Base-by-base conservation (phyloP, 768 basidiomycete species). In the Exsudoporus frostii region DNA sequence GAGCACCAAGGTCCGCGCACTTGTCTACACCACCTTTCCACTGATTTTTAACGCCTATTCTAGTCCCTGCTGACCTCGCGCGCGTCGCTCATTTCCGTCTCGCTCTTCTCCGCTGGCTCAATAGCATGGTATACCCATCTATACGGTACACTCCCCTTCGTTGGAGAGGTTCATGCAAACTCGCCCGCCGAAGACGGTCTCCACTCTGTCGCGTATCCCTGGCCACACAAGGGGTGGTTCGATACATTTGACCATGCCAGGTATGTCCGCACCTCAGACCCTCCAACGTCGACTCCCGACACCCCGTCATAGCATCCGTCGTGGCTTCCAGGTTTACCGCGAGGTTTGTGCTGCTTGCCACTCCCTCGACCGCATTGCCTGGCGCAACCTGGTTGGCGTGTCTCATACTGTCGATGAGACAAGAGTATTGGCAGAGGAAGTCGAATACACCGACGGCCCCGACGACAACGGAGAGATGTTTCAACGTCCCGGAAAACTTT, bases 291-390 rank as follows among this genome's bases (percentile, higher is more conserved):
- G 40, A 46, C 20, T 32, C 55, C 55, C 58, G 45, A 53, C 50
- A 47, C 53, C 33, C 34, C 39, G 49, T 38, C 33, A 46, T 59
- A 96, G 94, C 73, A 95, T 98, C 67, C 93, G 95, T 64, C 82
- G 96, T 67, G 95, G 93, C 37, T 95, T 91, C 78, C 85, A 90
- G 72, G 97, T 99, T 51, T 99, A 99, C 80, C 92, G 94, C 59
- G 96, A 99, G 75, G 97, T 99, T 51, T 99, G 97, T 70, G 92
- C 97, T 15, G 93, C 97, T 11, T 99, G 97, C 74, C 97, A 99
- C 73, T 99, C 97, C 32, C 85, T 99, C 51, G 92, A 99, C 77
- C 93, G 97, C 64, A 95, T 99, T 68, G 97, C 97, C 53, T 99
- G 97, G 97, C 92, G 97, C 70, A 99, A 98, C 77, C 79, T 99